Conservation (phyloP, 495 filamentous ascomycete species). For the Neurospora sp. region DNA sequence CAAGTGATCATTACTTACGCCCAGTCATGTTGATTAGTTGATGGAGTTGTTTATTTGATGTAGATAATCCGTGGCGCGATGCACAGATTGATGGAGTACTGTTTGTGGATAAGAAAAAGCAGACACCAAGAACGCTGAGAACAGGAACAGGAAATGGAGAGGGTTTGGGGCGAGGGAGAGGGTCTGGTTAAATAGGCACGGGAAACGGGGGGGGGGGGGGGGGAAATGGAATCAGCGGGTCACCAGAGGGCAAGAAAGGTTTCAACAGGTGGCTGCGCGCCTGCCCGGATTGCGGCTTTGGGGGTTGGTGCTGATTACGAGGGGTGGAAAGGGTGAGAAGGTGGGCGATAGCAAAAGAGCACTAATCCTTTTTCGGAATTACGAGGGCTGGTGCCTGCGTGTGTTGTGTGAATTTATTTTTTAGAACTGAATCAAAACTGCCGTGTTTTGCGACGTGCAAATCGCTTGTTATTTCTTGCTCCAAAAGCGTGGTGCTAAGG, state of each 20-base stretch:
- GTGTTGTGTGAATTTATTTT: conserved; percentile 3
- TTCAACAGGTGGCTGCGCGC: neutral
- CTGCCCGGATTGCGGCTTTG: neutral
- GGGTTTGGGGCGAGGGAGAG: neutral
- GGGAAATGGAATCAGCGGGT: neutral
- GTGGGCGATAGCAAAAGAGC: neutral
- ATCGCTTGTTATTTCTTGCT: neutral
- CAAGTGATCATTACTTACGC: conserved; percentile 58
- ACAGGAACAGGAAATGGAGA: neutral
- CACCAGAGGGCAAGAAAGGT: neutral
- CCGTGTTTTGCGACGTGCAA: conserved; percentile 10
- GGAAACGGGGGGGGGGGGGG: neutral
- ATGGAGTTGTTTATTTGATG: conserved; percentile 23
- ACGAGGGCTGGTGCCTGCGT: neutral
- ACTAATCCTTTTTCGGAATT: conserved; percentile 20
- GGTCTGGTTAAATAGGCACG: neutral
- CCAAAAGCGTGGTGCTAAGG: conserved; percentile 4
- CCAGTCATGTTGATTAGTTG: conserved; percentile 71
- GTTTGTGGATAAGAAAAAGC: conserved; percentile 6
- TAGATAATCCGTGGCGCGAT: conserved; percentile 11
- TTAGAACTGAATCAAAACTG: neutral
- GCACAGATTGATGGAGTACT: conserved; percentile 17
- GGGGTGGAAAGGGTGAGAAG: neutral
- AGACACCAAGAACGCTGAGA: neutral
- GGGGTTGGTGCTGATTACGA: neutral